Percentiles rank a stretch among this genome's conserved stretches.
These are phyloP conservation scores for Trametes coccinea DNA, from an alignment of 768 basidiomycete species.

Conservation along the genomic window DNA sequence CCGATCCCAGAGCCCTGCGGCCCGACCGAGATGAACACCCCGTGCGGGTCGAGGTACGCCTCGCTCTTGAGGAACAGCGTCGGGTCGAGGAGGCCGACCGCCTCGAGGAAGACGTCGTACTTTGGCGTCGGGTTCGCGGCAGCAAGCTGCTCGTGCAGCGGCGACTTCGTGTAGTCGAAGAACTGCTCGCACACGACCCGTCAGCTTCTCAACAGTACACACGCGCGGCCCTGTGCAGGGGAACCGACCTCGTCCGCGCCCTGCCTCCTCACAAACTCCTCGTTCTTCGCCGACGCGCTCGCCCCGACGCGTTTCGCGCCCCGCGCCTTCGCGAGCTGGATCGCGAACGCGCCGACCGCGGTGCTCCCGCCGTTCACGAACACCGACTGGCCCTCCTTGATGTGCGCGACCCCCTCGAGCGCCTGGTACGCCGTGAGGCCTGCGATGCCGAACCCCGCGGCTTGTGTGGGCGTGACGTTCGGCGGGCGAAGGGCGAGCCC, in stretches of 20 bases:
- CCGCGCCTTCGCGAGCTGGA: conserved; percentile 69
- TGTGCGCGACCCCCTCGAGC: conserved; percentile 46
- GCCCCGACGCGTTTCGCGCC: conserved; percentile 57
- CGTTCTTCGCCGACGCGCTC: conserved; percentile 61
- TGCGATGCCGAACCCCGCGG: conserved; percentile 60
- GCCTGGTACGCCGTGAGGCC: conserved; percentile 60
- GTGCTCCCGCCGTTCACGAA: conserved; percentile 75
- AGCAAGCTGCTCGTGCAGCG: conserved; percentile 48
- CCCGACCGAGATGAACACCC: conserved; percentile 55
- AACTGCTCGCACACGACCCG: conserved; percentile 34
- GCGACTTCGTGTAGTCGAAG: conserved; percentile 59
- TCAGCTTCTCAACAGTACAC: background rate
- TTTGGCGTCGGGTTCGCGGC: conserved; percentile 47
- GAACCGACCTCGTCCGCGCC: conserved; percentile 65
- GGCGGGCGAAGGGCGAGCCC: conserved; percentile 46
- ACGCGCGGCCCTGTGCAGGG: no score
- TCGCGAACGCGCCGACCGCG: conserved; percentile 66
- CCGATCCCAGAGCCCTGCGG: conserved; percentile 39
- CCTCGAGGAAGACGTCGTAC: conserved; percentile 62
- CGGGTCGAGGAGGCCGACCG: conserved; percentile 50
- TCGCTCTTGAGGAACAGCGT: conserved; percentile 50
- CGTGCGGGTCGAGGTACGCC: conserved; percentile 55
- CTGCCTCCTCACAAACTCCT: conserved; percentile 51
- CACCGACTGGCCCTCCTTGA: conserved; percentile 60
- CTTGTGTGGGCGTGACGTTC: conserved; percentile 53